These are phyloP conservation scores for Flammula alnicola DNA, from an alignment of 1,284 basidiomycete genomes.

Conservation along the genomic window DNA sequence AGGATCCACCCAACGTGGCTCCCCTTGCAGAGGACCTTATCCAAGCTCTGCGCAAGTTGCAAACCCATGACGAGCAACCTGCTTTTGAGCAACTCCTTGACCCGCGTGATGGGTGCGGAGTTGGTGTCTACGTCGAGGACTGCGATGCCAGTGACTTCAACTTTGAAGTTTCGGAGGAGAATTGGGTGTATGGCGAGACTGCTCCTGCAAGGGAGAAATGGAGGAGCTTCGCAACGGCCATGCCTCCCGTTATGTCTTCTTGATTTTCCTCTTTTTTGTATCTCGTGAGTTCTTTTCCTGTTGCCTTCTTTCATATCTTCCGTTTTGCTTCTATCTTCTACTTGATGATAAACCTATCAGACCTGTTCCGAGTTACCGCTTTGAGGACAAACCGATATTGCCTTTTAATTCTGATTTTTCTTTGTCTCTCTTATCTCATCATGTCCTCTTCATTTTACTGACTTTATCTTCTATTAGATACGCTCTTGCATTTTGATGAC, in stretches of 20 bases:
- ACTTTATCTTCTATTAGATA: conserved; percentile 15
- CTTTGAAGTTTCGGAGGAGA: conserved; percentile 41
- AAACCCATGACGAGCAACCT: conserved; percentile 49
- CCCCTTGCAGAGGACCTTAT: conserved; percentile 93
- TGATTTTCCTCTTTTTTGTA: conserved; percentile 12
- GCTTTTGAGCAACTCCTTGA: conserved; percentile 61
- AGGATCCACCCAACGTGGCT: conserved; percentile 89
- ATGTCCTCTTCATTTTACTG: conserved; percentile 8
- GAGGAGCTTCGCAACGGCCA: conserved; percentile 57
- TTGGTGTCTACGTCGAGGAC: conserved; percentile 76
- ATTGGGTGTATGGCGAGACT: conserved; percentile 68
- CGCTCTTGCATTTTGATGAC: conserved; percentile 5
- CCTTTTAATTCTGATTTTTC: conserved; percentile 43
- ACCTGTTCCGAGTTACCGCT: conserved; percentile 53
- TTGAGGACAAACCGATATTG: conserved; percentile 54
- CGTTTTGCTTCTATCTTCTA: conserved; percentile 13
- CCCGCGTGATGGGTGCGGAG: conserved; percentile 71
- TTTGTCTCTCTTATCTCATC: conserved; percentile 8
- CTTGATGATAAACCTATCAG: conserved; percentile 54
- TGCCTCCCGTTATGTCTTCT: conserved; percentile 52
- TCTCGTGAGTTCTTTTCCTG: conserved; percentile 28
- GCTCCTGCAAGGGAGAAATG: conserved; percentile 55
- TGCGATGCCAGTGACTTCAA: conserved; percentile 50
- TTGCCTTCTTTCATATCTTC: conserved; percentile 11
- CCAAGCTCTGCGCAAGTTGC: conserved; percentile 68